Evolutionary conservation across 2,329 filamentous ascomycete species (phyloP), one percentile per base, ranked within the genome.

Genomic region (Hirsutella minnesotensis): DNA sequence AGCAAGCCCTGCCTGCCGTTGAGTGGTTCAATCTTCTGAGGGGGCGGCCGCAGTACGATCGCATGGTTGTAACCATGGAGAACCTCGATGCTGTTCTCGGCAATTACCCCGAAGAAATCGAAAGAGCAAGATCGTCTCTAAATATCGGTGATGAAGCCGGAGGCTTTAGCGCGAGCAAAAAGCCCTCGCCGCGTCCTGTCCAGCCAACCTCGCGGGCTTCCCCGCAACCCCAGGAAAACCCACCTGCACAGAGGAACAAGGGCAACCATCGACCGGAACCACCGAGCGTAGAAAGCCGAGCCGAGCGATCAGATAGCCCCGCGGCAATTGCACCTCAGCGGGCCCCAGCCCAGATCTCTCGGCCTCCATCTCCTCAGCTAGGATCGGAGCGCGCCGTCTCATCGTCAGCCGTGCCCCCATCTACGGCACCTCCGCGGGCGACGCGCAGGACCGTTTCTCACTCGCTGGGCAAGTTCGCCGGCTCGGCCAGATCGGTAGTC

Each of bases 11-110:
- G 9, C 55, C 62, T 3, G 64, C 64, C 2, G 53, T 68, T 3
- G 53, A 68, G 21, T 75, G 67, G 63, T 70, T 54, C 50, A 65
- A 60, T 38, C 52, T 51, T 19, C 50, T 56, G 2, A 44, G 47
- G 2, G 56, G 54, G 3, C 49, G 38, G 7, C 56, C 60, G 1
- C 30, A 56, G 0, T 68, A 56, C 48, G 53, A 43, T 7, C 47
- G 49, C 15, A 53, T 57, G 39, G 46, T 68, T 21, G 54, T 72
- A 9, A 61, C 54, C 3, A 57, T 52, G 24, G 45, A 49, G 10
- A 68, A 62, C 35, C 46, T 71, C 4, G 49, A 55, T 2, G 49
- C 50, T 10, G 57, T 68, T 5, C 49, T 65, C 10, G 47, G 51
- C 2, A 49, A 48, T 3, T 67, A 68, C 27, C 53, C 58, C 0